Conservation (phyloP, 495 filamentous ascomycete genomes). For the Physcia stellaris region DNA sequence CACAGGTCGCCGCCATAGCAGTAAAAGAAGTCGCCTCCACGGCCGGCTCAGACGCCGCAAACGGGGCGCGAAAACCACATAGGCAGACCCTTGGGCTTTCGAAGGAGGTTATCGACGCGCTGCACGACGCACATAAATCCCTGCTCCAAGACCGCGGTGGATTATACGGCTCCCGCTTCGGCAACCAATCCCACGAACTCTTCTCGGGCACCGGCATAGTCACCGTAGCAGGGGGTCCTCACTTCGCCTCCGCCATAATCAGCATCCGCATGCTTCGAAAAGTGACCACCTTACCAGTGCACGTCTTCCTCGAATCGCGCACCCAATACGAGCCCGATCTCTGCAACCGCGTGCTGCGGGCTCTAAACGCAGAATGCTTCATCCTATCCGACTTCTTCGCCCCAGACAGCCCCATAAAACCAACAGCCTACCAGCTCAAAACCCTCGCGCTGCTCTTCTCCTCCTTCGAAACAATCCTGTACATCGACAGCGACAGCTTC, state of each 20-base stretch:
- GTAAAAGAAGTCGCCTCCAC: background rate
- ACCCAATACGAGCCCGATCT: slow-evolving; percentile 36
- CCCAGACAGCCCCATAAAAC: slow-evolving; percentile 17
- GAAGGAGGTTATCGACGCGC: background rate
- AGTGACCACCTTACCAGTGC: slow-evolving; percentile 38
- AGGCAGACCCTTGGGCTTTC: background rate
- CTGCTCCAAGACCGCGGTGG: background rate
- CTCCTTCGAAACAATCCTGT: slow-evolving; percentile 45
- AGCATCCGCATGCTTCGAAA: slow-evolving; percentile 45
- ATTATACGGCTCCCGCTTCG: background rate
- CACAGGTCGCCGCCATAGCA: background rate
- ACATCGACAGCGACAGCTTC: slow-evolving; percentile 48
- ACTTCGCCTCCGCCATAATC: slow-evolving; percentile 34
- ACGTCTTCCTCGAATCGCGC: slow-evolving; percentile 40
- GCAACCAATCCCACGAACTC: background rate
- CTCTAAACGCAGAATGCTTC: slow-evolving; percentile 38
- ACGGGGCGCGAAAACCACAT: background rate
- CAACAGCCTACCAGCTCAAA: slow-evolving; percentile 44
- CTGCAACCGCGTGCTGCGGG: slow-evolving; percentile 37
- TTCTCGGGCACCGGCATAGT: slow-evolving; percentile 29
- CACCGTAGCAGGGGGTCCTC: slow-evolving; percentile 32
- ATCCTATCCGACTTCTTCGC: slow-evolving; percentile 32
- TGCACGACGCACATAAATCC: background rate
- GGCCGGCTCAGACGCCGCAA: background rate
- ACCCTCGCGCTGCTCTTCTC: slow-evolving; percentile 47